A percentile compares a stretch with the other conserved stretches of the same genome.
phyloP scores from a whole-genome alignment of 2,329 filamentous ascomycete species.

The Fusarium sp. region DNA sequence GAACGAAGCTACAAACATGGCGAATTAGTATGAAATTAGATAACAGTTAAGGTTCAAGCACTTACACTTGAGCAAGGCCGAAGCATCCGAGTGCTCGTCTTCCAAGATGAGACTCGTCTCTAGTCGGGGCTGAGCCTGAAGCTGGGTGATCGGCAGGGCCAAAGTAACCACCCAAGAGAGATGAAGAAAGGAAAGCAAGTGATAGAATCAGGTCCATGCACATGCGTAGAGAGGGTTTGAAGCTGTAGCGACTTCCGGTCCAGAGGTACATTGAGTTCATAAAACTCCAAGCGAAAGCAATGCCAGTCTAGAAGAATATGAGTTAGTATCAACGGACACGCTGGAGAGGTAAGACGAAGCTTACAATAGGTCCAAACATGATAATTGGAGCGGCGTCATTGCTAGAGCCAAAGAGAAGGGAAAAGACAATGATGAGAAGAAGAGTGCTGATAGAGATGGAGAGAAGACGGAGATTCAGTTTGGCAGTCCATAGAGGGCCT shows the following conservation, averaged over 20 bases:
- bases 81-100: conserved; percentile 30
- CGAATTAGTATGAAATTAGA: not conserved
- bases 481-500: conserved; percentile 14
- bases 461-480: conserved; percentile 33
- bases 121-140: conserved; percentile 13
- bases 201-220: conserved; percentile 8
- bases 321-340: not conserved
- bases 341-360: not conserved
- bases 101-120: conserved; percentile 31
- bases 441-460: conserved; percentile 29
- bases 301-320: not conserved
- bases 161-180: conserved; percentile 12
- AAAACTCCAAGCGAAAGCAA: conserved; percentile 23
- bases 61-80: conserved; percentile 31
- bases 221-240: conserved; percentile 7
- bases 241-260: conserved; percentile 1
- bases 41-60: not conserved
- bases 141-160: conserved; percentile 9
- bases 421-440: conserved; percentile 19
- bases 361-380: conserved; percentile 26
- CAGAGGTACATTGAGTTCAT: conserved; percentile 20
- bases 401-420: conserved; percentile 7
- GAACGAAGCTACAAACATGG: conserved; percentile 5
- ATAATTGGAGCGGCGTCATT: not conserved
- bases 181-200: conserved; percentile 5